Conservation (phyloP, 257 asterid genomes). For the Anisodus tanguticus region DNA sequence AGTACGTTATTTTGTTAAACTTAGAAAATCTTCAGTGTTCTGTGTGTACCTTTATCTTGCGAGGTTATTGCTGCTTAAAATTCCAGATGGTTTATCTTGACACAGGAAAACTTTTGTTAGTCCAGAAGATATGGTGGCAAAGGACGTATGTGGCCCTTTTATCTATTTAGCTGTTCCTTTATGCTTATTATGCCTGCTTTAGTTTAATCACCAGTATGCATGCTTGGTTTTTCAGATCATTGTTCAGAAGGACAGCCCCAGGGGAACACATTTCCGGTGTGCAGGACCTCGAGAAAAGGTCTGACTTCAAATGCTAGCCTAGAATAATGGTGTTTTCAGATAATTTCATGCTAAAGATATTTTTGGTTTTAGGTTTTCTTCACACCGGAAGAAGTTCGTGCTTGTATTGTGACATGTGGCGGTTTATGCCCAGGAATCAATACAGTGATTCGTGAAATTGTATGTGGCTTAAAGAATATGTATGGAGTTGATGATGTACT, state of each 20-base stretch:
- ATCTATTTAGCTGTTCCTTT: neutral
- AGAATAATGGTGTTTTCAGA: neutral
- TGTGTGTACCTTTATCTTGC: neutral
- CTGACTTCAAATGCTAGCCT: neutral
- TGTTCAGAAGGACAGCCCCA: constrained; percentile 77
- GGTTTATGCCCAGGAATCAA: constrained; percentile 99
- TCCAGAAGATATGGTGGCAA: constrained; percentile 84
- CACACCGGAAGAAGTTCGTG: constrained; percentile 78
- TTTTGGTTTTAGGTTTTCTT: constrained; percentile 69
- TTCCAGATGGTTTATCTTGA: constrained; percentile 29
- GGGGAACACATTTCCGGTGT: constrained; percentile 88
- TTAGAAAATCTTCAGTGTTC: neutral
- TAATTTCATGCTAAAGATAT: constrained; percentile 28
- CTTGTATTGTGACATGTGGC: constrained; percentile 94
- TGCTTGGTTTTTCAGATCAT: constrained; percentile 62
- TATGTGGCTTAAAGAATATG: constrained; percentile 83
- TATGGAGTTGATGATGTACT: constrained; percentile 79
- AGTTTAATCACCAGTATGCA: constrained; percentile 7
- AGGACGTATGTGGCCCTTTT: constrained; percentile 52
- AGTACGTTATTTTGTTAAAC: constrained; percentile 30
- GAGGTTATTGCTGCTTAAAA: constrained; percentile 24
- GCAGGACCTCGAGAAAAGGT: constrained; percentile 96
- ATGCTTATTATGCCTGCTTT: neutral
- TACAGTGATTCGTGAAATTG: constrained; percentile 94
- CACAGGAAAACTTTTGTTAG: constrained; percentile 84